Conservation (phyloP, 352 stramenopile species). For the Pilasporangium apinafurcum region DNA sequence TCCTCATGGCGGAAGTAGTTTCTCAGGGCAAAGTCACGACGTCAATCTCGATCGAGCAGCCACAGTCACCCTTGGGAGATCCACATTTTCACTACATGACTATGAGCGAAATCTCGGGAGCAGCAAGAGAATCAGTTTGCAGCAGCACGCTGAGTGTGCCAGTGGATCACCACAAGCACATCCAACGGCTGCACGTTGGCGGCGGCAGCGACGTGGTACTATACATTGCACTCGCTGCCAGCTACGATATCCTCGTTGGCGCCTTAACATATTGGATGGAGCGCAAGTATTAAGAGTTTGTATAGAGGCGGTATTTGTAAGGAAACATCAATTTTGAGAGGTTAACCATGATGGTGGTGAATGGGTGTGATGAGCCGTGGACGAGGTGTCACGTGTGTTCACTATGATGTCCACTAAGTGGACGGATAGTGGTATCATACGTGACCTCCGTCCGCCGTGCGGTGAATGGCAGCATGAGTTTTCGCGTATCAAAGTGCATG, state of each 20-base stretch:
- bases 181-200: slow-evolving; percentile 68
- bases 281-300: slow-evolving; percentile 46
- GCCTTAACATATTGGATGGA: slow-evolving; percentile 72
- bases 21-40: slow-evolving; percentile 75
- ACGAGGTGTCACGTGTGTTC: neutral
- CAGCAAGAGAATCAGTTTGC: slow-evolving; percentile 47
- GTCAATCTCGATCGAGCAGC: slow-evolving; percentile 60
- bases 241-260: slow-evolving; percentile 75
- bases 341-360: no score
- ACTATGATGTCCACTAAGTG: neutral
- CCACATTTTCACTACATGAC: slow-evolving; percentile 69
- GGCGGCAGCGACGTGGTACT: slow-evolving; percentile 69
- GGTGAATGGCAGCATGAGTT: no score
- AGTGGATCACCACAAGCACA: slow-evolving; percentile 54
- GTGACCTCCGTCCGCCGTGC: no score
- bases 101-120: slow-evolving; percentile 66
- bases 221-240: slow-evolving; percentile 61
- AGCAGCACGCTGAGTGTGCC: slow-evolving; percentile 74
- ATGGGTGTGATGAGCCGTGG: no score
- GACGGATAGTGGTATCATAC: no score
- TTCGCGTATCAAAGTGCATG: no score
- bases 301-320: neutral
- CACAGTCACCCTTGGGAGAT: slow-evolving; percentile 36
- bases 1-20: slow-evolving; percentile 80
- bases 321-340: no score